Conservation (phyloP, 1,284 basidiomycete genomes). For the Agroathelia rolfsii region DNA sequence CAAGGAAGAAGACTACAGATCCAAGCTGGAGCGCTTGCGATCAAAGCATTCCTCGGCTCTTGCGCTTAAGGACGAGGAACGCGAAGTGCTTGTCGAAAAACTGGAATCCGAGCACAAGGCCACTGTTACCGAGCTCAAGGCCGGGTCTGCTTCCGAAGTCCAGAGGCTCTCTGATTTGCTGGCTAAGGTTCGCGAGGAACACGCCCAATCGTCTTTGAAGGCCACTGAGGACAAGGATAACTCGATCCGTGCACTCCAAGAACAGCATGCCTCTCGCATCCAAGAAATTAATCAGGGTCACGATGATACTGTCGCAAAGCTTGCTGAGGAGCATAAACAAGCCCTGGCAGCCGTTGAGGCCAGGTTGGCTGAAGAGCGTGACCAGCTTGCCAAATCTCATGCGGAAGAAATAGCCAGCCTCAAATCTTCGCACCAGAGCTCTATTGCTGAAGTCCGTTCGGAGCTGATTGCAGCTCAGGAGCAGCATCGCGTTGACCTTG, state of each 20-base stretch:
- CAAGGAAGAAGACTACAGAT: constrained; percentile 49
- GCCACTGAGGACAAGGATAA: constrained; percentile 41
- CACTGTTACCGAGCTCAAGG: constrained; percentile 34
- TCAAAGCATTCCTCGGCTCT: constrained; percentile 29
- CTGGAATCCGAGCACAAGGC: constrained; percentile 37
- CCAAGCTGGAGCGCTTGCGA: constrained; percentile 30
- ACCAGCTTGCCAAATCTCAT: constrained; percentile 19
- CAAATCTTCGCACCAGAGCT: constrained; percentile 35
- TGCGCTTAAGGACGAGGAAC: constrained; percentile 22
- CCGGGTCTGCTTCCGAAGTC: constrained; percentile 39
- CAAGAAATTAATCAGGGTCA: constrained; percentile 46
- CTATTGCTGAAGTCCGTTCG: constrained; percentile 32
- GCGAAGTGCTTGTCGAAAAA: constrained; percentile 34
- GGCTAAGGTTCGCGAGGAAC: constrained; percentile 35
- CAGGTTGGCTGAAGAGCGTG: constrained; percentile 22
- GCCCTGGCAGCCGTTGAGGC: constrained; percentile 20
- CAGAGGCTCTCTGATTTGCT: constrained; percentile 38
- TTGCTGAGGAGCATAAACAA: constrained; percentile 36
- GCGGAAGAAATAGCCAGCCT: constrained; percentile 31
- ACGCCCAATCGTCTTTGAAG: constrained; percentile 26
- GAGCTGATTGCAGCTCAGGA: constrained; percentile 33
- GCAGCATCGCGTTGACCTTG: constrained; percentile 34
- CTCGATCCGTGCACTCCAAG: constrained; percentile 35
- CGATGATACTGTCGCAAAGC: constrained; percentile 35
- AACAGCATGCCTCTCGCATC: constrained; percentile 46